phyloP scores from a whole-genome alignment of 179 eudicot genomes.

The Beta macrorhiza region DNA sequence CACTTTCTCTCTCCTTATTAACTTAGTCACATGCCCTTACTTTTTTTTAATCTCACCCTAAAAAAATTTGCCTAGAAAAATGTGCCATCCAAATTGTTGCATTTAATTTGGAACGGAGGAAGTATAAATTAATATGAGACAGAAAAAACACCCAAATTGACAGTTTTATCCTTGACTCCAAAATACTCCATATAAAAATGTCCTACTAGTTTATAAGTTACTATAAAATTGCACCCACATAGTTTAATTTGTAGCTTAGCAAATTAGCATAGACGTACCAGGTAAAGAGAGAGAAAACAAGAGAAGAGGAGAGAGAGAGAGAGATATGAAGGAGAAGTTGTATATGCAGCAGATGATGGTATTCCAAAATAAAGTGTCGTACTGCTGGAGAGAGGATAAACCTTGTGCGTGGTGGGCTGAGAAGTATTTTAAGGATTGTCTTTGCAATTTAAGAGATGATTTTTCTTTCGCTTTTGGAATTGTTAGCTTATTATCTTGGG shows the following conservation, averaged over 20 bases:
- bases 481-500: constrained; percentile 75
- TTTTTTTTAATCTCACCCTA: too few relatives aligned
- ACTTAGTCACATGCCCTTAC: too few relatives aligned
- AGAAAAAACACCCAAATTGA: too few relatives aligned
- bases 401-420: constrained; percentile 63
- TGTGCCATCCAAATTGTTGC: too few relatives aligned
- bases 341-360: not conserved
- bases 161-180: too few relatives aligned
- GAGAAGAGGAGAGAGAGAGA: not conserved
- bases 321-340: not conserved
- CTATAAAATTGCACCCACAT: too few relatives aligned
- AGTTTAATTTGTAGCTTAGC: not conserved
- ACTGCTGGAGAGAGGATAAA: constrained; percentile 58
- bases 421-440: constrained; percentile 66
- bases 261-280: not conserved
- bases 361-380: constrained; percentile 22
- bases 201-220: too few relatives aligned
- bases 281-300: not conserved
- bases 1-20: too few relatives aligned
- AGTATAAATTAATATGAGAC: too few relatives aligned
- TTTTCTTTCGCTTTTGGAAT: constrained; percentile 69
- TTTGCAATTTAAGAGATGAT: constrained; percentile 63
- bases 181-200: too few relatives aligned
- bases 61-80: too few relatives aligned
- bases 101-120: too few relatives aligned